phyloP scores from a whole-genome alignment of 768 basidiomycete species.

The Clathrus columnatus region DNA sequence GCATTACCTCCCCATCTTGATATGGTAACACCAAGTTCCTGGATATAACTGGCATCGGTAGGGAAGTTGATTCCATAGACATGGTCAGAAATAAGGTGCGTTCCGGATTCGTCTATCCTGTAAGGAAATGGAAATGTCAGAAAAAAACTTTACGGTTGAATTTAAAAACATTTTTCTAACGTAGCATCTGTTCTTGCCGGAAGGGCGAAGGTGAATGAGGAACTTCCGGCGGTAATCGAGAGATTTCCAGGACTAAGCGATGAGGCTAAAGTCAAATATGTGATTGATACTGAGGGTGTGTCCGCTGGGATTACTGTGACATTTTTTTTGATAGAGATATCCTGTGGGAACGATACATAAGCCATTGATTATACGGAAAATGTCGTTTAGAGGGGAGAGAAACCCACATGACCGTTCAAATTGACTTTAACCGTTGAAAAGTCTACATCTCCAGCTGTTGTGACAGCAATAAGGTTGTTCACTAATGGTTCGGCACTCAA shows the following conservation, averaged over 20 bases:
- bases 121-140: neutral
- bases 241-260: conserved; percentile 35
- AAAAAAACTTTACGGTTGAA: neutral
- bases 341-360: conserved; percentile 17
- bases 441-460: conserved; percentile 39
- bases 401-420: conserved; percentile 31
- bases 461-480: conserved; percentile 40
- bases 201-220: conserved; percentile 33
- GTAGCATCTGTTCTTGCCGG: conserved; percentile 36
- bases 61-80: conserved; percentile 53
- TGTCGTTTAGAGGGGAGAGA: neutral
- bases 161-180: conserved; percentile 16
- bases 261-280: conserved; percentile 36
- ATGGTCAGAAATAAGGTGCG: conserved; percentile 34
- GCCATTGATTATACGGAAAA: neutral
- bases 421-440: conserved; percentile 29
- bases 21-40: conserved; percentile 40
- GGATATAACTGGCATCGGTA: conserved; percentile 35
- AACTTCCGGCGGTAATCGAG: conserved; percentile 31
- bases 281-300: conserved; percentile 38
- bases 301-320: conserved; percentile 36
- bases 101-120: conserved; percentile 31
- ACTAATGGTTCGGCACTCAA: conserved; percentile 44
- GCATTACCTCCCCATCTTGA: conserved; percentile 50
- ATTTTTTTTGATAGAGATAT: conserved; percentile 25